Percentiles rank a stretch among this genome's conserved stretches.
Conservation (phyloP, 2,329 filamentous ascomycete genomes). For the Microcyclospora pomicola region DNA sequence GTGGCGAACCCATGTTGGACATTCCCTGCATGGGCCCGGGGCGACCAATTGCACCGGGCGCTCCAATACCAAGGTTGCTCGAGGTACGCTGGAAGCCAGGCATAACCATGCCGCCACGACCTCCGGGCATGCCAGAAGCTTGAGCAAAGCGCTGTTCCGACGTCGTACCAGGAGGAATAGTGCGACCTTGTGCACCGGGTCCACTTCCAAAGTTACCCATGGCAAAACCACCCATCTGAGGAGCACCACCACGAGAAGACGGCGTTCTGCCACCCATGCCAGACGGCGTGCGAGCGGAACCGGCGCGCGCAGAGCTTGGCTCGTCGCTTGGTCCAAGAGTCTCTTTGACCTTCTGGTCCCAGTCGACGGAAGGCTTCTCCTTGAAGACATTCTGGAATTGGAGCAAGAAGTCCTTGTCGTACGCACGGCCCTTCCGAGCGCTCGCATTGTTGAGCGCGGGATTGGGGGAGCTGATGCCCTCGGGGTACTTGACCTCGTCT, state of each 20-base stretch:
- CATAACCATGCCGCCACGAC: conserved; percentile 18
- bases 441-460: conserved; percentile 76
- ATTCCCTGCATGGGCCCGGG: conserved; percentile 45
- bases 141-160: conserved; percentile 56
- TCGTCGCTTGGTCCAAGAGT: conserved; percentile 64
- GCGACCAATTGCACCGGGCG: conserved; percentile 43
- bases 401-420: conserved; percentile 86
- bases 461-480: conserved; percentile 76
- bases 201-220: conserved; percentile 16
- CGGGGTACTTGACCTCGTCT: conserved; percentile 61
- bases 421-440: conserved; percentile 65
- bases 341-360: conserved; percentile 77
- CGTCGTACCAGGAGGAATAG: conserved; percentile 61
- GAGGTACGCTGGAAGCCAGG: conserved; percentile 43
- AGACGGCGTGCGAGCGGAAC: conserved; percentile 41
- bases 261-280: conserved; percentile 35
- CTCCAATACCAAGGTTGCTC: conserved; percentile 38
- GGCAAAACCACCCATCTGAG: neutral
- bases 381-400: conserved; percentile 95
- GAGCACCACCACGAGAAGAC: conserved; percentile 23
- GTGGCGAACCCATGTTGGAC: conserved; percentile 55
- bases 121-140: conserved; percentile 9
- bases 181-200: conserved; percentile 14
- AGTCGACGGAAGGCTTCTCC: conserved; percentile 89
- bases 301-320: conserved; percentile 44